Conservation (phyloP, 305 asterid genomes). For the Fraxinus nigra region DNA sequence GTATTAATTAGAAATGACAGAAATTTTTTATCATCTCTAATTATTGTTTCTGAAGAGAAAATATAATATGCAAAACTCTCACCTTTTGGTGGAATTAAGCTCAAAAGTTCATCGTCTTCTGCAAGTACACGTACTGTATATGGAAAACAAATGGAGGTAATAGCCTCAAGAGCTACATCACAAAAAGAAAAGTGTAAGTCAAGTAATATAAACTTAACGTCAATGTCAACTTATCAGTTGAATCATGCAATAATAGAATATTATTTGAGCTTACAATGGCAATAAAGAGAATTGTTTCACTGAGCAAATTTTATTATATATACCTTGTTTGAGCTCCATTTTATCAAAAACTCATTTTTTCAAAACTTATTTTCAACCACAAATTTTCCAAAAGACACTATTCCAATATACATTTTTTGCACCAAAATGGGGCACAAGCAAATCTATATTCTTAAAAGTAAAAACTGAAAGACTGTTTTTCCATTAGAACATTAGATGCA, state of each 20-base stretch:
- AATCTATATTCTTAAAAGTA: neutral
- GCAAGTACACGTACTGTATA: constrained; percentile 44
- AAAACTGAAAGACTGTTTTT: neutral
- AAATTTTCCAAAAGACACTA: neutral
- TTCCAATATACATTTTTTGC: no score
- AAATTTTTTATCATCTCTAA: neutral
- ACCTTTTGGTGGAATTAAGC: constrained; percentile 71
- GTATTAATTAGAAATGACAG: neutral
- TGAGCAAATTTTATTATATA: neutral
- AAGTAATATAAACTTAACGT: neutral
- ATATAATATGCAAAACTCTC: constrained; percentile 11
- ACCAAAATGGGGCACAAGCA: no score
- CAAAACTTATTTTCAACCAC: no score
- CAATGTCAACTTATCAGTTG: neutral
- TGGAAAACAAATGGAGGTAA: constrained; percentile 41
- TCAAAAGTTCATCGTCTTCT: constrained; percentile 47
- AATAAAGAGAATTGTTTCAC: neutral
- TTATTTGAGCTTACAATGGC: neutral
- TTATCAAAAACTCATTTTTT: no score
- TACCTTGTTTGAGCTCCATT: no score
- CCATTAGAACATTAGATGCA: neutral
- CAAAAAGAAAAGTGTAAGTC: constrained; percentile 19
- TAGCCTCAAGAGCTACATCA: constrained; percentile 79
- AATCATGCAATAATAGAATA: constrained; percentile 1
- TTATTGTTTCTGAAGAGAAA: constrained; percentile 5